These are phyloP conservation scores for Helianthus tuberosus DNA, from an alignment of 129 eudicot genomes.

Conservation along the genomic window DNA sequence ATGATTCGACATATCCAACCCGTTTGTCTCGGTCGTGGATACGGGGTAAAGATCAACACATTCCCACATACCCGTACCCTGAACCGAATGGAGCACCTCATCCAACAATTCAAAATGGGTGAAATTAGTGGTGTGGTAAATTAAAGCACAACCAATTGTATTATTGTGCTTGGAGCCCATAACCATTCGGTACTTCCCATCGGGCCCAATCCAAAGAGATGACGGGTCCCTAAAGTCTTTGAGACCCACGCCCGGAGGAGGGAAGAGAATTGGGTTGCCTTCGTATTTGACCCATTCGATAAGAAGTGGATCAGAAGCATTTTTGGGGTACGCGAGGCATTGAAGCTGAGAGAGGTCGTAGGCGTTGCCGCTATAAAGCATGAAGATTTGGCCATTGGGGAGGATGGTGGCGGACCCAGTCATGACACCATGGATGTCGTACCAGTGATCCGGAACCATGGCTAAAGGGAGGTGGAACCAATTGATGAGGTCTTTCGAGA, in stretches of 20 bases:
- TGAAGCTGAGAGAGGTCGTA: constrained; percentile 66
- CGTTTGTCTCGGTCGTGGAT: constrained; percentile 42
- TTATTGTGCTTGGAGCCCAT: constrained; percentile 63
- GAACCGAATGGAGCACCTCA: constrained; percentile 60
- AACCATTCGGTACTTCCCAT: constrained; percentile 62
- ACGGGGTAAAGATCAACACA: constrained; percentile 88
- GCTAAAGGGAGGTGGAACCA: constrained; percentile 74
- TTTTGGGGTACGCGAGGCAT: constrained; percentile 61
- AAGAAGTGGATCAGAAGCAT: constrained; percentile 77
- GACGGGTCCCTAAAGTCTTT: constrained; percentile 81
- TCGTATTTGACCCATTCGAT: constrained; percentile 68
- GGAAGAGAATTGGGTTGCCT: constrained; percentile 66
- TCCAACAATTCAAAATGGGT: constrained; percentile 55
- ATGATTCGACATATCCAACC: constrained; percentile 63
- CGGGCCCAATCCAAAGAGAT: constrained; percentile 63
- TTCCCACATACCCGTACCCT: constrained; percentile 95
- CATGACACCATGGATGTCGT: constrained; percentile 75
- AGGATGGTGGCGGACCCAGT: constrained; percentile 82
- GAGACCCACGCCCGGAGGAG: constrained; percentile 58
- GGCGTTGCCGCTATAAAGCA: constrained; percentile 67
- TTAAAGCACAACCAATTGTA: constrained; percentile 55
- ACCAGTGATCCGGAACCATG: constrained; percentile 83
- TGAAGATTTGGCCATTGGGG: constrained; percentile 61
- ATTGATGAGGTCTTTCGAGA: constrained; percentile 67
- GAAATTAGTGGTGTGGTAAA: constrained; percentile 62